These are phyloP conservation scores for Boletellus ananas DNA, from an alignment of 768 basidiomycete genomes.

Conservation along the genomic window DNA sequence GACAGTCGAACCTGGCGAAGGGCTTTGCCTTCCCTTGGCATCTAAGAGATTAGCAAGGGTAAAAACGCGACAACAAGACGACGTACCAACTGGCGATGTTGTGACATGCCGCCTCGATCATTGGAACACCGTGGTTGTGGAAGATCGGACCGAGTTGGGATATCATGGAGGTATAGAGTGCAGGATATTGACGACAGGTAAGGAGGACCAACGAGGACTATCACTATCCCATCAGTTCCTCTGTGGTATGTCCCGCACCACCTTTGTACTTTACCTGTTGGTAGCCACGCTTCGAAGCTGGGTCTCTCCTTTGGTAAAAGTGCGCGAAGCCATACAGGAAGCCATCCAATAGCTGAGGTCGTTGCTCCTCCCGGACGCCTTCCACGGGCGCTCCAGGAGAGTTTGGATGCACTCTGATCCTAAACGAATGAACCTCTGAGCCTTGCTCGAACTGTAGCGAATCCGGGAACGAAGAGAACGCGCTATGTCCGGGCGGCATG, in stretches of 20 bases:
- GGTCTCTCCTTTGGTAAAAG: constrained; percentile 69
- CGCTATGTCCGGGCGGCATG: constrained; percentile 42
- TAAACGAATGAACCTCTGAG: constrained; percentile 80
- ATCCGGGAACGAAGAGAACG: constrained; percentile 92
- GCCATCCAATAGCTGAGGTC: constrained; percentile 50
- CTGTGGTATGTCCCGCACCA: not conserved
- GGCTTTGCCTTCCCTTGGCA: constrained; percentile 75
- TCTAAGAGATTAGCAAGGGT: constrained; percentile 9
- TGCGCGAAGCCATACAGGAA: constrained; percentile 76
- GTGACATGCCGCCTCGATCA: constrained; percentile 83
- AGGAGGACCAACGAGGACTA: constrained; percentile 64
- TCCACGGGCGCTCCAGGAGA: constrained; percentile 15
- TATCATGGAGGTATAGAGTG: constrained; percentile 71
- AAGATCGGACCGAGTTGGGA: constrained; percentile 71
- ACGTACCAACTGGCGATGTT: constrained; percentile 82
- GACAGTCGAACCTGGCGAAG: constrained; percentile 52
- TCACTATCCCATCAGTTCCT: constrained; percentile 2
- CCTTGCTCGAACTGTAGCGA: constrained; percentile 84
- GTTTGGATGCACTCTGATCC: constrained; percentile 55
- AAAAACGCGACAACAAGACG: not conserved
- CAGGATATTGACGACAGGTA: constrained; percentile 75
- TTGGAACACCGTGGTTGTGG: constrained; percentile 67
- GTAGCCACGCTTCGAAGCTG: constrained; percentile 71
- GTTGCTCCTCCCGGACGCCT: constrained; percentile 21
- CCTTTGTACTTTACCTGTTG: constrained; percentile 51